Evolutionary conservation across 306 rosid genomes (phyloP).

Genomic region (Castanea sativa): DNA sequence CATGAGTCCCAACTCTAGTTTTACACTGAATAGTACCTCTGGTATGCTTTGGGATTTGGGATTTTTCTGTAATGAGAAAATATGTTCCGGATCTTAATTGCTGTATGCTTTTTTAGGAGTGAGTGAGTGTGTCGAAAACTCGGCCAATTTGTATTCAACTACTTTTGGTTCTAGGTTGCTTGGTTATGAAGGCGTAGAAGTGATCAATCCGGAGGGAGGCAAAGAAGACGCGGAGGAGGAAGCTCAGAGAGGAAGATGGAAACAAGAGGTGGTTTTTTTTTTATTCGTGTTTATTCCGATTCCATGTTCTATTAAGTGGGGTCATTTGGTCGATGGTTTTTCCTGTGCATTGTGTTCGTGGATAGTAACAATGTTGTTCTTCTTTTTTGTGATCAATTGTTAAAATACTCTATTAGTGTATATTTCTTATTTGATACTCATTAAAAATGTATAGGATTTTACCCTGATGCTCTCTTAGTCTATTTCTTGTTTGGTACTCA

Average conservation of each 20-base stretch:
- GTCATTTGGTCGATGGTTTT: neutral
- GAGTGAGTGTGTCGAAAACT: neutral
- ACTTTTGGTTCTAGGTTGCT: conserved; percentile 47
- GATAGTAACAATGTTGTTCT: too few species aligned
- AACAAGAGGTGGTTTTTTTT: conserved; percentile 54
- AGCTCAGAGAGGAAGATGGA: conserved; percentile 94
- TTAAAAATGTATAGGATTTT: too few species aligned
- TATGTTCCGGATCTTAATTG: neutral
- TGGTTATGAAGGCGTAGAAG: conserved; percentile 90
- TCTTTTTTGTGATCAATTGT: neutral
- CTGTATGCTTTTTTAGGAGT: neutral
- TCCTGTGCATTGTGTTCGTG: too few species aligned
- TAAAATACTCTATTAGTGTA: neutral
- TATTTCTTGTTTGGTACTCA: neutral
- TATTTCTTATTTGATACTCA: too few species aligned
- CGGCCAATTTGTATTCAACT: conserved; percentile 20
- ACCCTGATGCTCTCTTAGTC: too few species aligned
- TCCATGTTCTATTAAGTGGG: conserved; percentile 6
- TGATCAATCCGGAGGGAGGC: conserved; percentile 93
- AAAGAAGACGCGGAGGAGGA: conserved; percentile 91
- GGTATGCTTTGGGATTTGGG: too few species aligned
- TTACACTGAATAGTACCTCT: too few species aligned
- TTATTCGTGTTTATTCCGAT: neutral
- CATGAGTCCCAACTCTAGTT: neutral
- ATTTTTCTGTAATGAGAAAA: neutral